Evolutionary conservation across 2,329 filamentous ascomycete genomes (phyloP), one percentile per base, ranked within the genome.

Genomic region (Pseudohalonectria lignicola): DNA sequence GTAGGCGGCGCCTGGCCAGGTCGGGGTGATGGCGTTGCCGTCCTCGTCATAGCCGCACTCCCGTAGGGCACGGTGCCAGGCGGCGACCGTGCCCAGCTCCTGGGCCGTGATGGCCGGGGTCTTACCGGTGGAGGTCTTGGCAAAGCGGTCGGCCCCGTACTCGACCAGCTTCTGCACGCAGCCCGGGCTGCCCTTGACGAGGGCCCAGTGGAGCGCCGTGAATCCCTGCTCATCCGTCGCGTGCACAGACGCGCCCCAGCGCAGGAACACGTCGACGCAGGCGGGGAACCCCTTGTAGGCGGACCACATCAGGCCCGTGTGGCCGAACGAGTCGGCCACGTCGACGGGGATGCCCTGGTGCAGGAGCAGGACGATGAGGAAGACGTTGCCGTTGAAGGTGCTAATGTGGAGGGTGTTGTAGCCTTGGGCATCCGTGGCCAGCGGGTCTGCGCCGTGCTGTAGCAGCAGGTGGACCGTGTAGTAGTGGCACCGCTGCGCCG

Each of bases 321-420:
- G 93, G 5, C 88, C 86, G 55, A 87, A 90, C 36, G 77, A 76
- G 61, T 98, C 92, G 38, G 82, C 71, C 5, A 92, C 83, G 55
- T 98, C 92, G 44, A 98, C 86, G 13, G 87, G 86, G 43, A 98
- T 92, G 53, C 92, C 87, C 54, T 95, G 88, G 62, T 98, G 92
- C 18, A 98, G 73, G 7, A 98, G 75, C 1, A 98, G 74, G 36
- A 88, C 79, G 20, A 98, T 73, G 41, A 96, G 74, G 47, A 93
- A 82, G 16, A 93, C 83, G 57, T 95, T 96, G 48, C 92, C 92
- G 57, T 96, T 93, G 54, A 98, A 93, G 1, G 90, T 96, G 33
- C 90, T 92, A 43, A 94, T 86, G 58, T 98, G 92, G 18, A 98
- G 74, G 37, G 94, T 92, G 57, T 98, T 98, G 69, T 96, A 98